Percentiles rank a stretch among this genome's conserved stretches.
Conservation (phyloP, 164 flowering plant species). For the Stephania japonica region DNA sequence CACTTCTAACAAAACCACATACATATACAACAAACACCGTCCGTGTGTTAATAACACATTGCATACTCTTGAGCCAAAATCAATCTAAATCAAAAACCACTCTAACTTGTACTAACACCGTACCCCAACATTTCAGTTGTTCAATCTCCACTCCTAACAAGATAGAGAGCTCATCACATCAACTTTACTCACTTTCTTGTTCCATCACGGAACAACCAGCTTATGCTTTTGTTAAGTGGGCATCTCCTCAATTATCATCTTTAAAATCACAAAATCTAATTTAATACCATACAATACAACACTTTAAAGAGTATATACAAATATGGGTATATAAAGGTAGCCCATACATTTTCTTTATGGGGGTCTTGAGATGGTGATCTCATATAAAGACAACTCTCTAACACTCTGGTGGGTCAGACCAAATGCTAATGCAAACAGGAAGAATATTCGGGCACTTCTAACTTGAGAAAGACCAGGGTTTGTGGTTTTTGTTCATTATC, state of each 20-base stretch:
- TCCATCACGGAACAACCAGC: not conserved
- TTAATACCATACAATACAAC: not conserved
- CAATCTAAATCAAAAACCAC: no score
- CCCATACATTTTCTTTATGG: not conserved
- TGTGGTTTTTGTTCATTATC: not conserved
- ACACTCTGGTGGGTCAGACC: not conserved
- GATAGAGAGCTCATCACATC: not conserved
- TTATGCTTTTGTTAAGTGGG: not conserved
- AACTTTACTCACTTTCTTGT: not conserved
- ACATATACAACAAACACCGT: no score
- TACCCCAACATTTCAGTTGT: not conserved
- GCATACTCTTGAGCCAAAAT: no score
- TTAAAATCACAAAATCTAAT: not conserved
- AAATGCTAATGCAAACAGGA: not conserved
- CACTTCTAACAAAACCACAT: no score
- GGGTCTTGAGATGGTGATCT: not conserved
- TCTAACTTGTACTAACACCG: not conserved
- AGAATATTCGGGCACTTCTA: not conserved
- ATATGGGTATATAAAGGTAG: not conserved
- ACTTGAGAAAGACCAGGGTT: not conserved
- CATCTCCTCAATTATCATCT: not conserved
- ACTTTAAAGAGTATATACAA: not conserved
- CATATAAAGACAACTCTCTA: not conserved
- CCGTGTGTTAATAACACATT: no score
- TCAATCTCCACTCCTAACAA: not conserved